Conservation (phyloP, 257 asterid genomes). For the Catharanthus roseus region DNA sequence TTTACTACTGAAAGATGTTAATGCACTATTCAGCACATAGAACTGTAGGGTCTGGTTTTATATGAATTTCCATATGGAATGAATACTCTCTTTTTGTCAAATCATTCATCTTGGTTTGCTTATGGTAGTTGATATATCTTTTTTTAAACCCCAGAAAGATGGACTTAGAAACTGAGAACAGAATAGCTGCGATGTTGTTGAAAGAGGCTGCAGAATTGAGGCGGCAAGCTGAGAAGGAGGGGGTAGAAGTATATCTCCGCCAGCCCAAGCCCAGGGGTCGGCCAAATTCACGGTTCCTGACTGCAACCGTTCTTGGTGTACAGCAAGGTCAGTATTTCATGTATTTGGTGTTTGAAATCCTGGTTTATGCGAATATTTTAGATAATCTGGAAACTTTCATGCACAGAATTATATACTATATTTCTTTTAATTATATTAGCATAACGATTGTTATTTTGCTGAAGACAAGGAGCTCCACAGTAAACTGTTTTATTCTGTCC, state of each 20-base stretch:
- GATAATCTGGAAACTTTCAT: background rate
- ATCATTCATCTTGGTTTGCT: background rate
- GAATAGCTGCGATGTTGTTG: constrained; percentile 76
- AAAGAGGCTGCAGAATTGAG: constrained; percentile 92
- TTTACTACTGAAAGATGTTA: no score
- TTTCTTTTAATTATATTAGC: background rate
- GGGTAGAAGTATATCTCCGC: constrained; percentile 76
- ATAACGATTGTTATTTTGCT: background rate
- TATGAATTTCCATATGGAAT: background rate
- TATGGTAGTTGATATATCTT: constrained; percentile 5
- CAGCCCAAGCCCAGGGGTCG: constrained; percentile 59
- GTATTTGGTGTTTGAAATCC: background rate
- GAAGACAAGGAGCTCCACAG: background rate
- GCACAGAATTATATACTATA: background rate
- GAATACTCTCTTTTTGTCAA: background rate
- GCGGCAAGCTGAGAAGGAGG: constrained; percentile 75
- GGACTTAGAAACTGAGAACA: constrained; percentile 89
- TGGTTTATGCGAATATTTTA: background rate
- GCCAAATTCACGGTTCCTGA: constrained; percentile 90
- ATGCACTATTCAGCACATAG: background rate
- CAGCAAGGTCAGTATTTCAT: constrained; percentile 62
- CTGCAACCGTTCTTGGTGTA: constrained; percentile 92
- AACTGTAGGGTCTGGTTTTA: background rate
- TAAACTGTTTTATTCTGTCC: background rate
- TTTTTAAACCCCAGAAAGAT: constrained; percentile 31